These are phyloP conservation scores for Aspergillus sp. DNA, from an alignment of 2,329 filamentous ascomycete genomes.

Conservation along the genomic window DNA sequence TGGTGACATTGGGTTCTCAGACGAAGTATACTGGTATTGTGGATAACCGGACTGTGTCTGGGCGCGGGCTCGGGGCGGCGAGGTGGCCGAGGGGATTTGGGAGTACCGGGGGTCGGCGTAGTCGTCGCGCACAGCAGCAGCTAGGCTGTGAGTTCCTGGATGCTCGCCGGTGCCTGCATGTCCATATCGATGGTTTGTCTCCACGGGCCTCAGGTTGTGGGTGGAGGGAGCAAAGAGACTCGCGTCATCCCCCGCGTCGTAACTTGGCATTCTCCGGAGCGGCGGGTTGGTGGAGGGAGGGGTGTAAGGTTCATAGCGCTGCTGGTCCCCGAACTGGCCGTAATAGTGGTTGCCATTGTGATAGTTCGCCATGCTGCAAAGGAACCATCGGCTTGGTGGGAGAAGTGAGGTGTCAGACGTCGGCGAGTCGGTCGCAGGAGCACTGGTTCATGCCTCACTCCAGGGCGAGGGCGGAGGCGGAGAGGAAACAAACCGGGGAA, in stretches of 20 bases:
- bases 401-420: background rate
- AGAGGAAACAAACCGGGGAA: background rate
- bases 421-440: conserved; percentile 1
- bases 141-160: conserved; percentile 24
- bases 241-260: conserved; percentile 73
- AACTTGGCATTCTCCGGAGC: conserved; percentile 64
- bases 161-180: conserved; percentile 42
- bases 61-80: conserved; percentile 38
- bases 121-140: conserved; percentile 27
- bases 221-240: conserved; percentile 46
- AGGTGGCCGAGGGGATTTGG: conserved; percentile 33
- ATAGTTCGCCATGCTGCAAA: conserved; percentile 54
- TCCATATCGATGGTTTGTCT: conserved; percentile 36
- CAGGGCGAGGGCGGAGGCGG: background rate
- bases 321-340: conserved; percentile 32
- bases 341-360: conserved; percentile 53
- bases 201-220: conserved; percentile 33
- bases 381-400: background rate
- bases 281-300: conserved; percentile 42
- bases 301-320: conserved; percentile 43
- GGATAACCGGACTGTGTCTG: conserved; percentile 49
- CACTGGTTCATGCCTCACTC: background rate
- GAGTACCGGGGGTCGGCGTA: conserved; percentile 37
- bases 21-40: conserved; percentile 43
- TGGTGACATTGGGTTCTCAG: conserved; percentile 44